These are phyloP conservation scores for Fraxinus sp. DNA, from an alignment of 305 asterid species.

Conservation along the genomic window DNA sequence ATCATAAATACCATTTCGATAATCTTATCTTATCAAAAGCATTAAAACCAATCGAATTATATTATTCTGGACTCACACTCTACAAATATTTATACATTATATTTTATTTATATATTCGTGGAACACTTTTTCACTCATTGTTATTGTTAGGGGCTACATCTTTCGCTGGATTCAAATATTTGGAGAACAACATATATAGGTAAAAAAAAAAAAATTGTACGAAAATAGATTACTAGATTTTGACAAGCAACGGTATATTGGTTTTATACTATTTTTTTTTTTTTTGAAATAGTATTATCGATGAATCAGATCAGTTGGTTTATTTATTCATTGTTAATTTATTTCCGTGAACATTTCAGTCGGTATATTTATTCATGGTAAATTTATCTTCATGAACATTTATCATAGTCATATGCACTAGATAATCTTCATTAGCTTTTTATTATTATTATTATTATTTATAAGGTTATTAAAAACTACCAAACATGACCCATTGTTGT, in stretches of 20 bases:
- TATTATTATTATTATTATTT: too few relatives aligned
- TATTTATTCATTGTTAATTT: background rate
- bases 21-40: background rate
- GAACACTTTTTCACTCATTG: background rate
- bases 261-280: background rate
- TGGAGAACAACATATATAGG: background rate
- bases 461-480: too few relatives aligned
- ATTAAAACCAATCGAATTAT: background rate
- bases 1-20: background rate
- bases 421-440: too few relatives aligned
- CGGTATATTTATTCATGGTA: background rate
- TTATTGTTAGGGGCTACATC: background rate
- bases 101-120: background rate
- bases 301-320: too few relatives aligned
- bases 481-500: background rate
- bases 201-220: background rate
- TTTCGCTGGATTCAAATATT: background rate
- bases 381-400: background rate
- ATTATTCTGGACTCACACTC: background rate
- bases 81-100: background rate
- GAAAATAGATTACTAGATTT: too few relatives aligned
- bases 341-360: too few relatives aligned
- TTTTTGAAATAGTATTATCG: background rate
- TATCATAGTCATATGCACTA: too few relatives aligned
- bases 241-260: background rate